phyloP scores from a whole-genome alignment of 345 rosid genomes.

The Arabidopsis suecica region DNA sequence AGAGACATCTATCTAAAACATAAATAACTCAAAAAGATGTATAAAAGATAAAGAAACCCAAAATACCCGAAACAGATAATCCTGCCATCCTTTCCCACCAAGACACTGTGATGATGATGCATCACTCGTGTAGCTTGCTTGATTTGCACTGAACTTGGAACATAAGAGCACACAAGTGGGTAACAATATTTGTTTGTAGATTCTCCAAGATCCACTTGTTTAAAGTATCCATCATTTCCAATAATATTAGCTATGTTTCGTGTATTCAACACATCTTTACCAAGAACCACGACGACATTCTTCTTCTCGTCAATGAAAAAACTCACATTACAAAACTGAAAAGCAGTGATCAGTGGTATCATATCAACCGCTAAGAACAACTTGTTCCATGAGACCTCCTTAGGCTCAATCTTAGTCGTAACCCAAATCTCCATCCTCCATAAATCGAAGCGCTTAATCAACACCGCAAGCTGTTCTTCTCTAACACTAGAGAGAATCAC shows the following conservation, averaged over 20 bases:
- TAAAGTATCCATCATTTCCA: slow-evolving; percentile 23
- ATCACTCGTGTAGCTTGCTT: neutral
- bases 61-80: too few species aligned
- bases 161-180: slow-evolving; percentile 8
- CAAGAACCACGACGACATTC: neutral
- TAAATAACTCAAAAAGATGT: too few species aligned
- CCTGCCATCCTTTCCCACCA: too few species aligned
- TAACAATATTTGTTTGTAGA: neutral
- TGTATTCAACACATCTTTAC: too few species aligned
- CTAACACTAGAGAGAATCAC: slow-evolving; percentile 14
- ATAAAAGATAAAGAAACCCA: too few species aligned
- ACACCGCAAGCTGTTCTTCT: slow-evolving; percentile 20
- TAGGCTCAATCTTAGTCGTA: neutral
- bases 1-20: too few species aligned
- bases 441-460: neutral
- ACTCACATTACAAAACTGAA: neutral
- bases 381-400: slow-evolving; percentile 8
- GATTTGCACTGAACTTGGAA: neutral
- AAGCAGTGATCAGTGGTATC: too few species aligned
- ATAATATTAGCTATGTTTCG: too few species aligned
- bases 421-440: neutral
- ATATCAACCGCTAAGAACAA: neutral
- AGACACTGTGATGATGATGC: neutral
- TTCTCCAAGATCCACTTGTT: neutral
- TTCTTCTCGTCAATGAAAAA: slow-evolving; percentile 17